These are phyloP conservation scores for Paraconiothyrium sp. DNA, from an alignment of 2,329 filamentous ascomycete species.

Conservation along the genomic window DNA sequence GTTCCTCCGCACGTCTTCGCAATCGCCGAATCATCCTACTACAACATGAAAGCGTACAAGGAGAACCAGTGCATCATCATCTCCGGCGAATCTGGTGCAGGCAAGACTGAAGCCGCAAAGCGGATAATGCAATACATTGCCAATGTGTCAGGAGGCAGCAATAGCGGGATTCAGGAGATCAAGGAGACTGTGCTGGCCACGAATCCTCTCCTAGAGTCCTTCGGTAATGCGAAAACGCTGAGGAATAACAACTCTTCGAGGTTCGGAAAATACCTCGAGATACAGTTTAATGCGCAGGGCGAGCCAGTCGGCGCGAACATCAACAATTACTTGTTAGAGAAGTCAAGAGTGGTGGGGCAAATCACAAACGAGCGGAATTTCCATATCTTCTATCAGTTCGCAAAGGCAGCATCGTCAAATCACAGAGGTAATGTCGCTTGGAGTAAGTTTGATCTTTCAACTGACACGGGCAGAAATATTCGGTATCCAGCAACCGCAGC, in stretches of 20 bases:
- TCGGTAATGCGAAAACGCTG: constrained; percentile 97
- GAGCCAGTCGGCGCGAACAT: constrained; percentile 97
- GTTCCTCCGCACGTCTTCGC: constrained; percentile 96
- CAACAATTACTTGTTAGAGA: constrained; percentile 97
- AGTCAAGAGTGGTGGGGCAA: constrained; percentile 93
- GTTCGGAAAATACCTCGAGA: constrained; percentile 97
- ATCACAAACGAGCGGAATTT: constrained; percentile 97
- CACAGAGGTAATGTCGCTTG: constrained; percentile 68
- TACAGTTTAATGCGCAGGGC: constrained; percentile 91
- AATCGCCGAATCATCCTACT: constrained; percentile 94
- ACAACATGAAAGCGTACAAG: constrained; percentile 99
- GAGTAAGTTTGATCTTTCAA: not conserved
- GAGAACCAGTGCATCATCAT: constrained; percentile 99
- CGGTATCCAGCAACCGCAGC: constrained; percentile 89
- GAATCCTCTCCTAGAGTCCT: constrained; percentile 95
- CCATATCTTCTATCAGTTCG: constrained; percentile 99
- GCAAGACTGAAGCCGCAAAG: constrained; percentile 98
- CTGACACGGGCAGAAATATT: constrained; percentile 69
- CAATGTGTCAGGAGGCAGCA: constrained; percentile 86
- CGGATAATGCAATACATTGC: constrained; percentile 99
- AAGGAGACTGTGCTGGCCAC: constrained; percentile 99
- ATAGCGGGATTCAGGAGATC: constrained; percentile 91
- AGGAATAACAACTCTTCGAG: constrained; percentile 99
- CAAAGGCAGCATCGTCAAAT: constrained; percentile 87
- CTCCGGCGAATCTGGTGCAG: constrained; percentile 95